Evolutionary conservation across 371 early-diverging fungal genomes (phyloP).

Genomic region (Actinomucor elegans): DNA sequence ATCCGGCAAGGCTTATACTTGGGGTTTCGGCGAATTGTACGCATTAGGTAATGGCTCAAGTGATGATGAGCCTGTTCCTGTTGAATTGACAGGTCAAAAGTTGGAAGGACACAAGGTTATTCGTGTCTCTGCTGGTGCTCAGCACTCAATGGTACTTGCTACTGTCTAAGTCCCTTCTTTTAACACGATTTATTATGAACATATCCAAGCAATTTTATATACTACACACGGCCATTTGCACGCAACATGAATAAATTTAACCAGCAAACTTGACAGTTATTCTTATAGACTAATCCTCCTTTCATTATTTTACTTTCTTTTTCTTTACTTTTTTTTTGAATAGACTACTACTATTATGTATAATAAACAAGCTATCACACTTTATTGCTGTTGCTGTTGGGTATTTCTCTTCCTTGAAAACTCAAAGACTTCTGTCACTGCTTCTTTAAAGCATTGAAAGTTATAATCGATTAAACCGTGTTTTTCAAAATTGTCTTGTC

Average conservation of each 20-base stretch:
- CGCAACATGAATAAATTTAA: not conserved
- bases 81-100: slow-evolving; percentile 55
- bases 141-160: slow-evolving; percentile 70
- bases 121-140: slow-evolving; percentile 73
- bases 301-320: not conserved
- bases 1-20: slow-evolving; percentile 79
- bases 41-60: slow-evolving; percentile 78
- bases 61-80: slow-evolving; percentile 59
- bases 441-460: slow-evolving; percentile 78
- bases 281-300: not conserved
- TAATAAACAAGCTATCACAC: not conserved
- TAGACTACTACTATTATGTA: too few relatives aligned
- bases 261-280: too few relatives aligned
- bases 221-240: not conserved
- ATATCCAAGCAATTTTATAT: too few relatives aligned
- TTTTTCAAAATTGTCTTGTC: slow-evolving; percentile 87
- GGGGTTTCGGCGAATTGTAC: slow-evolving; percentile 89
- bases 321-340: not conserved
- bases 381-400: slow-evolving; percentile 21
- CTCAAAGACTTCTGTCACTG: slow-evolving; percentile 71
- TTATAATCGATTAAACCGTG: slow-evolving; percentile 90
- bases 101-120: slow-evolving; percentile 53
- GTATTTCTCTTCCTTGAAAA: slow-evolving; percentile 50
- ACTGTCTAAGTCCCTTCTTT: not conserved
- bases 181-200: not conserved